Evolutionary conservation across 169 alveolate species (phyloP).

Genomic region (Plasmodium cynomolgi): DNA sequence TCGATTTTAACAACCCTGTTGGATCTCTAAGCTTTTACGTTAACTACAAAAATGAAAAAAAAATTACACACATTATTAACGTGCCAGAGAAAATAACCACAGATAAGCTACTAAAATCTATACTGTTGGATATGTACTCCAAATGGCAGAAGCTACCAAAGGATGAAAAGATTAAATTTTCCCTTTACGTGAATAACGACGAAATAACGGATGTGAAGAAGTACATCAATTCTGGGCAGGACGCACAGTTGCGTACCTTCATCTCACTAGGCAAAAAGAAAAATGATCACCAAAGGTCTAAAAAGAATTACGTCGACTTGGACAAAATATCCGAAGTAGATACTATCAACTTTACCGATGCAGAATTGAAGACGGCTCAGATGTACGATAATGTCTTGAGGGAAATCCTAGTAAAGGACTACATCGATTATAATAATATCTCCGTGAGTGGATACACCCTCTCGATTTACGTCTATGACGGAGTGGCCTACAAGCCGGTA

Average conservation of each 20-base stretch:
- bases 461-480: conserved; percentile 36
- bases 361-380: conserved; percentile 17
- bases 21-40: conserved; percentile 46
- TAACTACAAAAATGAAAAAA: conserved; percentile 48
- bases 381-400: conserved; percentile 53
- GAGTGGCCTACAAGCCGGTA: conserved; percentile 16
- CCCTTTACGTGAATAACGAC: conserved; percentile 2
- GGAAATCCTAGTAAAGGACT: conserved; percentile 27
- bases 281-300: not conserved
- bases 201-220: conserved; percentile 33
- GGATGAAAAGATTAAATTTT: conserved; percentile 57
- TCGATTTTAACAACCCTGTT: conserved; percentile 46
- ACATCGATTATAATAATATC: conserved; percentile 52
- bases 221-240: conserved; percentile 24
- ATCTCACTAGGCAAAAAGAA: not conserved
- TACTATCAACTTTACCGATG: not conserved
- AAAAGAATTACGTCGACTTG: conserved; percentile 22
- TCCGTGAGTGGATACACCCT: conserved; percentile 29
- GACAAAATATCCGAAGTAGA: conserved; percentile 37
- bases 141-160: conserved; percentile 57
- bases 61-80: conserved; percentile 53
- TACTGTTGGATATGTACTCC: conserved; percentile 40
- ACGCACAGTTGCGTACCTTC: conserved; percentile 52
- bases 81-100: conserved; percentile 53
- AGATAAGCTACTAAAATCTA: conserved; percentile 37